Conservation (phyloP, 2,329 filamentous ascomycete species). For the Hypoxylon sp. region DNA sequence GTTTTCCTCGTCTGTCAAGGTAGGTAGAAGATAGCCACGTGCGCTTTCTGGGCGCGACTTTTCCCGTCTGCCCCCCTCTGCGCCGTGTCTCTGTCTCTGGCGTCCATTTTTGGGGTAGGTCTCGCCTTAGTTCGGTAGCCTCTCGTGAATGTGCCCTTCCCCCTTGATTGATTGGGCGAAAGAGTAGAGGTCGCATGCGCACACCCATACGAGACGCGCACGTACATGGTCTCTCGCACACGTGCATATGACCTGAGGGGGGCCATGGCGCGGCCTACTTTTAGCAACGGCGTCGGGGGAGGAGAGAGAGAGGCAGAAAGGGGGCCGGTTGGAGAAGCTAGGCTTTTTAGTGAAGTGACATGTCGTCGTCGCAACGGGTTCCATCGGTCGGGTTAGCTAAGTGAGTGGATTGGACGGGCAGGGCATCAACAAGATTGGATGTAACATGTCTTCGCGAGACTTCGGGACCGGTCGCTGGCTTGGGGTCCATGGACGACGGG, state of each 20-base stretch:
- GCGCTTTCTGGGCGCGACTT: background rate
- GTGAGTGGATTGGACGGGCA: no score
- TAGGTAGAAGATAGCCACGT: slow-evolving; percentile 10
- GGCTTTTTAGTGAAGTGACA: no score
- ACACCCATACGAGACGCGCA: background rate
- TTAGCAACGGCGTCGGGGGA: background rate
- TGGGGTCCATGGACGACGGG: no score
- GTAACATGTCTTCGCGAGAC: background rate
- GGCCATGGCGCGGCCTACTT: background rate
- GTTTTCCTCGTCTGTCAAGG: no score
- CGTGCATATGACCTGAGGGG: background rate
- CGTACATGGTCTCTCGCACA: background rate
- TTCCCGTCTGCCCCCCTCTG: background rate
- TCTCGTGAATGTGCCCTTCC: no score
- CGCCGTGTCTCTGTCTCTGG: no score
- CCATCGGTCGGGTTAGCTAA: background rate
- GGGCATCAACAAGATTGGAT: no score
- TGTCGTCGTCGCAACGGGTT: background rate
- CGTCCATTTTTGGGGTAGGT: background rate
- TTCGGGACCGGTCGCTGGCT: background rate
- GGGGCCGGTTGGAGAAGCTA: no score
- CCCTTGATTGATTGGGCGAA: background rate
- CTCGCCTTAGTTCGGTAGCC: background rate
- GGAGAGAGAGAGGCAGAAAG: background rate
- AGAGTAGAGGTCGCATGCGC: no score